Evolutionary conservation across 2,329 filamentous ascomycete species (phyloP), one percentile per base, ranked within the genome.

Genomic region (Dothiorella sarmentorum): DNA sequence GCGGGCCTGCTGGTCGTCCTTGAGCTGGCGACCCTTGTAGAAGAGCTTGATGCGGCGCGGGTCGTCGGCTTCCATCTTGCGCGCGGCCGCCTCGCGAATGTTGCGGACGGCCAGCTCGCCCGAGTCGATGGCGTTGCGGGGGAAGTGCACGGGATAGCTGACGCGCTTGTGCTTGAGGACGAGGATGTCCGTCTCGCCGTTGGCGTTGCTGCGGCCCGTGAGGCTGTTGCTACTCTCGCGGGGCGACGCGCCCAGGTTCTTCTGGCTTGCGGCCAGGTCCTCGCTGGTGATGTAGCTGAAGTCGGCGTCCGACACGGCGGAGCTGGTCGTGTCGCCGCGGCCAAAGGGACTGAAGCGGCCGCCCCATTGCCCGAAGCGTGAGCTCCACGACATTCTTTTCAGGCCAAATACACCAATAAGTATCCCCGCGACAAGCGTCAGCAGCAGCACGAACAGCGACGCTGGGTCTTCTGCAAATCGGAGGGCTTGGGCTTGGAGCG

Each of bases 271-370:
- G 68, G 72, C 79, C 37, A 91, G 72, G 67, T 92, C 88, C 66
- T 89, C 84, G 26, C 86, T 85, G n/a, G 88, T 91, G 69, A 92
- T 91, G 76, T 93, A 92, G 69, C 85, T 87, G 72, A 86, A 93
- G 75, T 92, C 89, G 31, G 87, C 83, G 64, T 91, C 87, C 65
- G 84, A 88, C 61, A 92, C 85, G 63, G 85, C 80, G 15, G 69
- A 65, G 55, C 65, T 68, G 20, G 65, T 71, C 61, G 63, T 71
- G 67, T 66, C 64, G 18, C 71, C 72, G 45, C 78, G 76, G 61
- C 60, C 71, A 64, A 80, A 80, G 15, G 78, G 78, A 22, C 76
- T 78, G 68, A 79, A 79, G 61, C 76, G 75, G 33, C 77, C 76
- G 42, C 74, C 69, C 66, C 75, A 74, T 64, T 69, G 66, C 60